Base-by-base conservation (phyloP, 345 rosid genomes). In the Hevea brasiliensis region DNA sequence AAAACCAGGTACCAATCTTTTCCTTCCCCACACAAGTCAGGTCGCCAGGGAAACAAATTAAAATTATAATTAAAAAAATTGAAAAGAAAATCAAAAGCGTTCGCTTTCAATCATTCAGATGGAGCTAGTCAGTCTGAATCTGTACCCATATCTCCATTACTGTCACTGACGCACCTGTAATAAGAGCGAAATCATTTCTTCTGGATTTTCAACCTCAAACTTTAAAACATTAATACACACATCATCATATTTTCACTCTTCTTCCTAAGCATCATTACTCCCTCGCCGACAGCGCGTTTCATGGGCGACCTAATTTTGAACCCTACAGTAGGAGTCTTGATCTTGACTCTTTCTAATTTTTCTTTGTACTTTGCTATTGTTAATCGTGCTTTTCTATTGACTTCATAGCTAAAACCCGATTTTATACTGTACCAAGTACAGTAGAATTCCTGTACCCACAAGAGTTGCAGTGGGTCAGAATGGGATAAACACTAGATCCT, bases 31-130 rank as follows among this genome's bases (percentile, higher is more conserved):
- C 3, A 32, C 2, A 32, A 32, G 37, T 32, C 37, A 32, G 37
- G 4, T 32, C 37, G 37, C 37, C 1, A 45, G 12, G 14, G 2
- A 45, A 45, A 60, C 2, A 3, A 40, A 47, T 24, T 47, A n/a
- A n/a, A n/a, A n/a, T n/a, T n/a, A n/a, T n/a, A n/a, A n/a, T n/a
- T n/a, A n/a, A 7, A 35, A 35, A 7, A 61, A 32, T 14, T 5
- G 10, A 14, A 65, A 65, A 24, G 23, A 4, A 51, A 50, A 67
- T 67, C 14, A 67, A 20, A 67, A 67, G 71, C 29, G 64, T 42
- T 24, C 20, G 56, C 54, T 70, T 58, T 70, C 74, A 58, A 70
- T 70, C 74, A 44, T 59, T 70, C 74, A 26, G 5, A 50, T 14
- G 4, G 55, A 50, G n/a, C 37, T 26, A n/a, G 37, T 59, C 4